These are phyloP conservation scores for Santalum album DNA, from an alignment of 164 flowering plant species.

Conservation along the genomic window DNA sequence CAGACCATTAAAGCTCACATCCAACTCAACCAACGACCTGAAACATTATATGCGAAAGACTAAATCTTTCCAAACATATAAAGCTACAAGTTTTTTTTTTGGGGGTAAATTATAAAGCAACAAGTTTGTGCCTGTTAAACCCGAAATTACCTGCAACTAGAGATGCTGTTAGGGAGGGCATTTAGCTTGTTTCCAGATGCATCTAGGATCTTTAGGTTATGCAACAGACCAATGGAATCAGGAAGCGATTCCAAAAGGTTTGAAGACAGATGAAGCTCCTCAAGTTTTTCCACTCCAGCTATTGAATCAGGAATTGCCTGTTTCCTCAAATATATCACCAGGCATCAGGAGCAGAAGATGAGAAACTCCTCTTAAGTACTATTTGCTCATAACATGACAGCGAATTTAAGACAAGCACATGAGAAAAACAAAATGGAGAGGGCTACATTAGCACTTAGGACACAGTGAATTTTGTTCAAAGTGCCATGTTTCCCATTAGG, in stretches of 20 bases:
- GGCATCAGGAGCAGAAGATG: not conserved
- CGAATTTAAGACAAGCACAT: too few relatives aligned
- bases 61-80: not conserved
- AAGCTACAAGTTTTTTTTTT: not conserved
- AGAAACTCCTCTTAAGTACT: not conserved
- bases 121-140: too few relatives aligned
- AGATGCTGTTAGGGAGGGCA: conserved; percentile 69
- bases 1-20: conserved; percentile 72
- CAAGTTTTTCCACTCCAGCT: conserved; percentile 67
- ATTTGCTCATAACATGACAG: not conserved
- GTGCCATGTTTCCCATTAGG: too few relatives aligned
- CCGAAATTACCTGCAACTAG: conserved; percentile 67
- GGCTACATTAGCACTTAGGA: too few relatives aligned
- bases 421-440: too few relatives aligned
- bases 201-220: conserved; percentile 56
- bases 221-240: conserved; percentile 76
- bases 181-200: conserved; percentile 69
- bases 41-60: not conserved
- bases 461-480: too few relatives aligned
- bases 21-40: conserved; percentile 83
- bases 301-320: conserved; percentile 87
- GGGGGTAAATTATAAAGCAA: too few relatives aligned
- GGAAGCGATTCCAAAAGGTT: conserved; percentile 74
- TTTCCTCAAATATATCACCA: conserved; percentile 8
- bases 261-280: conserved; percentile 69